Evolutionary conservation across 495 filamentous ascomycete genomes (phyloP), one percentile per base, ranked within the genome.

Genomic region (Trichocladium uniseriatum): DNA sequence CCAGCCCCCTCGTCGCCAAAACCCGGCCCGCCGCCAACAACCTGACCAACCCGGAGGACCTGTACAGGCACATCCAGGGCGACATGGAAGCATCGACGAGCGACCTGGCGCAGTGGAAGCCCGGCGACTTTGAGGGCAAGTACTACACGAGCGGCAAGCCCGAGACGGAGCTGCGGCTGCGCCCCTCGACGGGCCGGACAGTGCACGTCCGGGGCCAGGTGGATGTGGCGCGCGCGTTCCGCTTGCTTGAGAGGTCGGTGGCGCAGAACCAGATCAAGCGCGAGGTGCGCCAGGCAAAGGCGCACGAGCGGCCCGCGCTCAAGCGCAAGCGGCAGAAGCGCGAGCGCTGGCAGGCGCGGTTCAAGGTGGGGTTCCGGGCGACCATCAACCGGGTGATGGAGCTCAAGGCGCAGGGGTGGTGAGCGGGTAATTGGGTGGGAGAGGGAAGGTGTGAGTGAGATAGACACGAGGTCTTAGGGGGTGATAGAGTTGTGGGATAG

Each of bases 321-420:
- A 87, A 87, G 75, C 72, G 81, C 62, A 90, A 89, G 76, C 74
- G 86, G 57, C 59, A 84, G 52, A 68, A 67, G 67, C 78, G 75
- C 34, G 69, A 82, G 69, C 73, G 86, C 51, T 87, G 83, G 79
- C 69, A 74, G 64, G 66, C 34, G 64, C 71, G 76, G 48, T 91
- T 91, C 62, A 78, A 74, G 70, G 61, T 62, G 21, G 82, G 79
- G 13, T 88, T 90, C 61, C 71, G 64, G 59, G 73, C 71, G 15
- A 73, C 78, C 32, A 69, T 84, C 19, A 50, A 44, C 28, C 73
- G 81, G 61, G 83, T 83, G 4, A 73, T 75, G 58, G 72, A 80
- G 61, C 73, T 91, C 70, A 81, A 73, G 58, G 72, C 65, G 54
- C 81, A 87, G 64, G 87, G 86, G 11, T 86, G 87, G 86, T 91